Evolutionary conservation across 345 rosid genomes (phyloP).

Genomic region (Aquilaria sinensis): DNA sequence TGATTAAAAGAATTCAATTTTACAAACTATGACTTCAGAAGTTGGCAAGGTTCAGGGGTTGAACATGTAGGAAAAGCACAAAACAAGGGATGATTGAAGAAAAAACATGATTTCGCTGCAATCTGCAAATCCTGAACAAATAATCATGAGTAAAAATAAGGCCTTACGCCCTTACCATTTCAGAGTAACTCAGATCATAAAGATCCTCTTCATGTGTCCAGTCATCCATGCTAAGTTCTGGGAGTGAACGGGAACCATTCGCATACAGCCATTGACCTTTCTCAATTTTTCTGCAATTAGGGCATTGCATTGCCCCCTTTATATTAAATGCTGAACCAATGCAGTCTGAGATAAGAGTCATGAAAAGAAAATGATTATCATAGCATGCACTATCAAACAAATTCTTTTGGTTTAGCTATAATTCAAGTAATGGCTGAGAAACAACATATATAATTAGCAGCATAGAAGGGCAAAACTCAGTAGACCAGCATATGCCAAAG

Average conservation of each 20-base stretch:
- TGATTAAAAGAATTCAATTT: too few relatives aligned
- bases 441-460: neutral
- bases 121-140: neutral
- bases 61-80: neutral
- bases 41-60: too few relatives aligned
- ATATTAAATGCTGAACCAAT: slow-evolving; percentile 97
- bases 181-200: slow-evolving; percentile 74
- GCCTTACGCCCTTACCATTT: slow-evolving; percentile 48
- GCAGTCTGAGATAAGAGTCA: slow-evolving; percentile 53
- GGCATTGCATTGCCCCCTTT: slow-evolving; percentile 98
- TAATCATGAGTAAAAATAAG: neutral
- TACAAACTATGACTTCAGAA: too few relatives aligned
- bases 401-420: neutral
- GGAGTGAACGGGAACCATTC: slow-evolving; percentile 62
- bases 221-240: slow-evolving; percentile 81
- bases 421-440: neutral
- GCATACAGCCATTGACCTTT: slow-evolving; percentile 99
- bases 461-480: neutral
- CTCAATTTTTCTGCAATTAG: slow-evolving; percentile 93
- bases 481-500: neutral
- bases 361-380: slow-evolving; percentile 4
- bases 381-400: neutral
- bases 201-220: slow-evolving; percentile 92
- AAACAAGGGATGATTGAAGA: neutral
- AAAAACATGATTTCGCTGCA: neutral